Base-by-base conservation (phyloP, 768 basidiomycete genomes). In the Suillus bovinus region DNA sequence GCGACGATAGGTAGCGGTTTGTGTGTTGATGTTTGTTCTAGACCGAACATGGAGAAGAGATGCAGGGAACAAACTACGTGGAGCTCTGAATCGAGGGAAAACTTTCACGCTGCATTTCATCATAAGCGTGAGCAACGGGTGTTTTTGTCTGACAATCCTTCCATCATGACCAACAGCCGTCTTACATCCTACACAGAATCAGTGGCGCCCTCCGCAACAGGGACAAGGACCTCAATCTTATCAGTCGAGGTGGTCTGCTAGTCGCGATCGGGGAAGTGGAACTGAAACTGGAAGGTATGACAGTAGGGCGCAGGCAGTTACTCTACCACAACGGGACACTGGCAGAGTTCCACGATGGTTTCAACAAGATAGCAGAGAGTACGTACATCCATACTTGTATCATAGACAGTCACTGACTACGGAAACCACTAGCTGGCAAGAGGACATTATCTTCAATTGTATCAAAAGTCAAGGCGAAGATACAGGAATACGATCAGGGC, bases 281-380 rank as follows among this genome's bases (percentile, higher is more conserved):
- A 61, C 61, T 38, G 64, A 64, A 16, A 41, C 55, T 1, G 50
- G 60, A 22, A 57, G 63, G 34, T 56, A 64, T 52, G 58, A 50
- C 38, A 42, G 53, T 10, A 63, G 63, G 11, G 62, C 60, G 49
- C 58, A 59, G 24, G 62, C 34, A 6, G 67, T 67, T 53, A 60
- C 59, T 44, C 69, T 69, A 16, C 72, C 71, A 36, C 78, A 80
- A 66, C 77, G 76, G 47, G 84, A 88, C 66, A 86, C 84, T 7
- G 79, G 62, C 82, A 10, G 91, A 93, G 56, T 77, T 94, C 41
- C 85, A 88, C 65, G 88, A 93, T 63, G 89, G 90, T 38, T 81
- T 94, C 69, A 86, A 70, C 67, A 88, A 86, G 73, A 79, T 92
- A 52, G 91, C 92, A 6, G 93, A 93, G 75, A 83, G 91, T 94